Evolutionary conservation across 768 basidiomycete species (phyloP), one percentile per base, ranked within the genome.

Genomic region (Obba rivulosa): DNA sequence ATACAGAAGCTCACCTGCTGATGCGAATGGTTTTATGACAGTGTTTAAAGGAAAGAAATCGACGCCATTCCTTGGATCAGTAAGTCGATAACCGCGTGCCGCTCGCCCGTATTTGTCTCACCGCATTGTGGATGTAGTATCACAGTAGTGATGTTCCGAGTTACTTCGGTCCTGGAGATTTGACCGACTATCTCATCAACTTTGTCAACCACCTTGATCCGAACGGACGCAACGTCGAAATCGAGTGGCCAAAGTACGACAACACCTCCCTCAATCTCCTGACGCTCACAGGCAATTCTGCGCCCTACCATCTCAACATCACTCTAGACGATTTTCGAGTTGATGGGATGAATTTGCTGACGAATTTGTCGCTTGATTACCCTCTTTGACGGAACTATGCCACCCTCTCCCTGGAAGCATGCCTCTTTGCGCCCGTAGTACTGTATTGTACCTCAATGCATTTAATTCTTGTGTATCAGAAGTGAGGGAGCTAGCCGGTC

Each of bases 121-220:
- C 7, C 28, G 28, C 8, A 23, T 40, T 37, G 1, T 18, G 41
- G 24, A 23, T 13, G 8, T 20, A 21, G 75, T 62, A 64, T 21
- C 79, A 81, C 46, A 57, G 50, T 10, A 66, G 71, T 0, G 77
- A 81, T 52, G 16, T 78, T 4, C 46, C 66, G 11, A 68, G 72
- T 22, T 57, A 73, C n/a, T 79, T 73, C 48, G 65, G 62, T 1
- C 68, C 62, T 2, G 66, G 67, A 17, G 74, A 78, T 48, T 61
- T 79, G 57, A 59, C 71, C 4, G 73, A 76, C 55, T 72, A 73
- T 52, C 64, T 79, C 20, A 66, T 78, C 43, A 66, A 70, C 36
- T 77, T 77, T 49, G 69, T 63, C 13, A 60, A 56, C 42, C 67
- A 57, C 8, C 69, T 74, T 36, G 56, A 78, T 56, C 77, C 71